Evolutionary conservation across 2,329 filamentous ascomycete genomes (phyloP).

Genomic region (Alternaria triticimaculans): DNA sequence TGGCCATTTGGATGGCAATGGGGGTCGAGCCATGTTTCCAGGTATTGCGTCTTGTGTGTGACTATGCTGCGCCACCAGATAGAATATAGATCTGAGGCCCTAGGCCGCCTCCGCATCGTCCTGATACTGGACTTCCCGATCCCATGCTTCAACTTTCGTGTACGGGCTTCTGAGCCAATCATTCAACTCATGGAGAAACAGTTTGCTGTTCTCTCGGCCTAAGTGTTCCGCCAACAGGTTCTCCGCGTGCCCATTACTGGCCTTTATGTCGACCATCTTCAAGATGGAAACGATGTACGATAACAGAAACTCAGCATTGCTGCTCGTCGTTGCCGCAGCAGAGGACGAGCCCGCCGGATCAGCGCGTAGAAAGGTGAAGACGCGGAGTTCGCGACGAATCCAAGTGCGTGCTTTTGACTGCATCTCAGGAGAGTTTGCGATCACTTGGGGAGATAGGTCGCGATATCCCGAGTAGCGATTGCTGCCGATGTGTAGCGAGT

Average conservation of each 20-base stretch:
- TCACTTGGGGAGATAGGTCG: conserved; percentile 72
- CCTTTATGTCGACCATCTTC: conserved; percentile 82
- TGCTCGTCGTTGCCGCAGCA: conserved; percentile 50
- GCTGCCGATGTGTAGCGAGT: conserved; percentile 81
- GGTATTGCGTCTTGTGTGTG: background rate
- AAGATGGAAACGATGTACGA: conserved; percentile 86
- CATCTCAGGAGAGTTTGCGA: conserved; percentile 70
- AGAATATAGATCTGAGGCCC: background rate
- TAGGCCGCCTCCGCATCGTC: conserved; percentile 13
- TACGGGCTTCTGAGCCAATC: conserved; percentile 85
- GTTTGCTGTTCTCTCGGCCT: conserved; percentile 71
- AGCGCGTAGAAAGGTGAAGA: conserved; percentile 75
- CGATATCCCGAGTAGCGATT: conserved; percentile 79
- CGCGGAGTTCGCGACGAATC: conserved; percentile 81
- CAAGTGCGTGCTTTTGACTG: conserved; percentile 80
- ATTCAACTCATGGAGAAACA: conserved; percentile 86
- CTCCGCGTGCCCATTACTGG: conserved; percentile 78
- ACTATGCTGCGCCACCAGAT: background rate
- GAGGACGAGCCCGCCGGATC: conserved; percentile 28
- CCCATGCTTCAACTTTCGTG: conserved; percentile 75
- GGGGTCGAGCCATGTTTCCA: background rate
- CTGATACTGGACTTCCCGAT: conserved; percentile 76
- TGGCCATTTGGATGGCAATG: background rate
- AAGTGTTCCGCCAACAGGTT: conserved; percentile 80
- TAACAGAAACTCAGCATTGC: conserved; percentile 82